Evolutionary conservation across 2,329 filamentous ascomycete genomes (phyloP), one percentile per base, ranked within the genome.

Genomic region (Xylariaceae sp.): DNA sequence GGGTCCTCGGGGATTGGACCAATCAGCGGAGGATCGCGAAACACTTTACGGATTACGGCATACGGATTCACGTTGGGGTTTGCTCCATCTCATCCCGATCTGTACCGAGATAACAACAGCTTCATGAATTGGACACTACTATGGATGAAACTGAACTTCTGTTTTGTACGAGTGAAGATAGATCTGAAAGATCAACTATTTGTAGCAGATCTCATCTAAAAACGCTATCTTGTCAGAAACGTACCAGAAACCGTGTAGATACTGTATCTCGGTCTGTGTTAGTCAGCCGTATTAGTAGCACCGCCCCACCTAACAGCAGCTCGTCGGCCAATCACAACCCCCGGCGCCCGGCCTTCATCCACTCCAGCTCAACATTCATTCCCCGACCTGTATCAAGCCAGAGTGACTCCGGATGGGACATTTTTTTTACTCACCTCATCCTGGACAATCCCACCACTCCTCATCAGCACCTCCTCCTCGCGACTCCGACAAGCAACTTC

Each of bases 1-100:
- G 53, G 44, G 56, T 52, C 39, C 57, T 44, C 30, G 34, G 34
- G 39, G 44, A 61, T 56, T 51, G 58, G 42, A 30, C 70, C 70
- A 71, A 71, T 71, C 65, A 70, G 52, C 58, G 37, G 39, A 39
- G 37, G 60, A 70, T 68, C 70, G 68, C 68, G 67, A 63, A 57
- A 58, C 68, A 30, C 23, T 30, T 30, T 30, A 30, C 44, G 37
- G 37, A 42, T 42, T 42, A 10, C 37, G 37, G 42, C 42, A n/a
- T 45, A 45, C 42, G 11, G 37, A 30, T 42, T 42, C 37, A 42
- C 23, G 37, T 42, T 42, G 37, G 37, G 37, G 37, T 42, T 13
- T 42, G 37, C 11, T 42, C 37, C 11, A 13, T 42, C 11, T 42
- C 11, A 13, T 42, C 9, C 37, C 37, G 37, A 42, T 42, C 8